Base-by-base conservation (phyloP, 2,329 filamentous ascomycete genomes). In the Teratosphaeria zuluensis region DNA sequence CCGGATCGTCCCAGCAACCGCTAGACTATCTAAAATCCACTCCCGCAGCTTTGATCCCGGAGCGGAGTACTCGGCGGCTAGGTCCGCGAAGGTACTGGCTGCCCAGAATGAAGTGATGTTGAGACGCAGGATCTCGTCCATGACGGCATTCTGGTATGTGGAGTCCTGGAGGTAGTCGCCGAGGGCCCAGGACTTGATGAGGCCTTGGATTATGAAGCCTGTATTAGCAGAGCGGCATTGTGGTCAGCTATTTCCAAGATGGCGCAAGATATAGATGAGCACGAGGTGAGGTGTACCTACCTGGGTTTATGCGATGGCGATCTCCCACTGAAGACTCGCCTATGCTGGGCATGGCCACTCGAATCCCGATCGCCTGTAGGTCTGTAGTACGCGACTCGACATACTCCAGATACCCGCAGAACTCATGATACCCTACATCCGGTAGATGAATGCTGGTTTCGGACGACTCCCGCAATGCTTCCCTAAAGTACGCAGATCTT, bases 131-230 rank as follows among this genome's bases (percentile, higher is more conserved):
- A 57, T 11, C 3, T 16, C n/a, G 30, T 53, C 55, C 16, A 53
- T 35, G 12, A 53, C n/a, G 9, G 30, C 48, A 24, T 53, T 42
- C 31, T 57, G 55, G 48, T 33, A 53, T 3, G n/a, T 38, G 11
- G 35, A 8, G 31, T 57, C 55, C 21, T 53, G 31, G n/a, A 59
- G 46, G 54, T 4, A 56, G 30, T 53, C 48, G n/a, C 30, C 54
- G 2, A 56, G 28, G 31, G 48, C 12, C 54, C 54, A 56, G 9
- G n/a, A 19, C 21, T 9, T 21, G 14, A 48, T 48, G 14, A 48
- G 42, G 16, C 42, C n/a, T 16, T 19, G 42, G 16, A 48, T 48
- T 21, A 19, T 48, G 42, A 48, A 48, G 16, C 42, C 42, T 21
- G 16, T 9, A n/a, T 1, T 21, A 14, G 16, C 42, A n/a, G 7